phyloP scores from a whole-genome alignment of 257 asterid species.

The Schizonepeta tenuifolia region DNA sequence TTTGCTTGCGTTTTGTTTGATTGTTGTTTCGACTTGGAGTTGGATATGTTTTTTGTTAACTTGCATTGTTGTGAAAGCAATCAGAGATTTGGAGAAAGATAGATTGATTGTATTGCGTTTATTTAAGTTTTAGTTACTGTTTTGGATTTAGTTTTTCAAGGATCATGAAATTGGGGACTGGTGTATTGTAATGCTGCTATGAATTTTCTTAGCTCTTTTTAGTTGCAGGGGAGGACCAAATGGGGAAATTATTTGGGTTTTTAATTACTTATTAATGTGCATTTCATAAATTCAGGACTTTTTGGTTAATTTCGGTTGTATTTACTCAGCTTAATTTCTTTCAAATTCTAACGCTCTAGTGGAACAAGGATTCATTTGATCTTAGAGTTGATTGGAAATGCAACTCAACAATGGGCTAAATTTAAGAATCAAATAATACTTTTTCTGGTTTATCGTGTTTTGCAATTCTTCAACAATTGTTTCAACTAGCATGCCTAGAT shows the following conservation, averaged over 20 bases:
- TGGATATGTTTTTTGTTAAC: not conserved
- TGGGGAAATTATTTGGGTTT: constrained; percentile 9
- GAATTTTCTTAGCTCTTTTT: not conserved
- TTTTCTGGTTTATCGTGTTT: not conserved
- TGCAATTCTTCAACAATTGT: not conserved
- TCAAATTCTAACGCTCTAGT: not conserved
- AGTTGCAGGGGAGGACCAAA: not conserved
- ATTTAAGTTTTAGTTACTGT: not conserved
- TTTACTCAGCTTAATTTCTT: not conserved
- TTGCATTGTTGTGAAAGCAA: constrained; percentile 18
- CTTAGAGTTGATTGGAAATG: not conserved
- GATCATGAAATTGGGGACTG: not conserved
- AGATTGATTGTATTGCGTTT: not conserved
- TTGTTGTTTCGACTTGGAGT: not conserved
- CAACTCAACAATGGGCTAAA: not conserved
- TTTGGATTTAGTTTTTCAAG: not conserved
- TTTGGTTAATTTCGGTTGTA: not conserved
- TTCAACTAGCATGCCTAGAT: not conserved
- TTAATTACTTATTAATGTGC: not conserved
- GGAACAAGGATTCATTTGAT: constrained; percentile 9
- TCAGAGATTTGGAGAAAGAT: not conserved
- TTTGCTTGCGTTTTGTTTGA: not conserved
- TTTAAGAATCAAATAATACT: no score
- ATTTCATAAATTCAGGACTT: constrained; percentile 1
- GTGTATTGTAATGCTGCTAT: constrained; percentile 11